Evolutionary conservation across 768 basidiomycete genomes (phyloP).

Genomic region (Panellus pusillus): DNA sequence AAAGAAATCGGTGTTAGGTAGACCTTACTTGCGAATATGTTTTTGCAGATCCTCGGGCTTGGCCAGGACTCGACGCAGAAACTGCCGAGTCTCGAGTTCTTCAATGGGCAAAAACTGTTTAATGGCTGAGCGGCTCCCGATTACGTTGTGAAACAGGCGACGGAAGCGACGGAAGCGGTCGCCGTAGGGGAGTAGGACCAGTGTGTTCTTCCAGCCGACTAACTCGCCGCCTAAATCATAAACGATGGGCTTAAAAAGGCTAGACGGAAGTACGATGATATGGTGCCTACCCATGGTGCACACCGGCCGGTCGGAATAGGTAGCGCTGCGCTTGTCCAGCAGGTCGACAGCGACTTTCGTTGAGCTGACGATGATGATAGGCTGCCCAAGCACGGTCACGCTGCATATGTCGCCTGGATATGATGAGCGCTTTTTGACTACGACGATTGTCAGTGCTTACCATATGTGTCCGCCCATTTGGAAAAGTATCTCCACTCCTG

Average conservation of each 20-base stretch:
- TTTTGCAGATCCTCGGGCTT: slow-evolving; percentile 46
- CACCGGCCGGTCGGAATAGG: slow-evolving; percentile 67
- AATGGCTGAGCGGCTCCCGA: slow-evolving; percentile 45
- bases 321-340: slow-evolving; percentile 65
- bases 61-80: slow-evolving; percentile 46
- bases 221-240: slow-evolving; percentile 56
- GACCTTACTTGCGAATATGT: slow-evolving; percentile 49
- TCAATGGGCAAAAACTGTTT: slow-evolving; percentile 44
- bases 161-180: slow-evolving; percentile 56
- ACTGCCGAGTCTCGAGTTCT: slow-evolving; percentile 47
- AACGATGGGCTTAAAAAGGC: slow-evolving; percentile 15
- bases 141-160: slow-evolving; percentile 50
- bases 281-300: slow-evolving; percentile 24
- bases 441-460: slow-evolving; percentile 27
- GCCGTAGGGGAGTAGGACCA: slow-evolving; percentile 57
- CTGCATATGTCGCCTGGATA: slow-evolving; percentile 58
- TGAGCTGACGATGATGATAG: slow-evolving; percentile 57
- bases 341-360: slow-evolving; percentile 52
- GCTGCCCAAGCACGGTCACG: slow-evolving; percentile 58
- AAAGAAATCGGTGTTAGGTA: slow-evolving; percentile 4
- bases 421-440: slow-evolving; percentile 5
- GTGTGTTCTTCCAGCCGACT: slow-evolving; percentile 57
- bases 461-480: slow-evolving; percentile 53
- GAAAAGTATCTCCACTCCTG: slow-evolving; percentile 53
- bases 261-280: background rate